Percentiles rank a stretch among this genome's conserved stretches.
Conservation (phyloP, 2,329 filamentous ascomycete genomes). For the Venturia aucupariae region DNA sequence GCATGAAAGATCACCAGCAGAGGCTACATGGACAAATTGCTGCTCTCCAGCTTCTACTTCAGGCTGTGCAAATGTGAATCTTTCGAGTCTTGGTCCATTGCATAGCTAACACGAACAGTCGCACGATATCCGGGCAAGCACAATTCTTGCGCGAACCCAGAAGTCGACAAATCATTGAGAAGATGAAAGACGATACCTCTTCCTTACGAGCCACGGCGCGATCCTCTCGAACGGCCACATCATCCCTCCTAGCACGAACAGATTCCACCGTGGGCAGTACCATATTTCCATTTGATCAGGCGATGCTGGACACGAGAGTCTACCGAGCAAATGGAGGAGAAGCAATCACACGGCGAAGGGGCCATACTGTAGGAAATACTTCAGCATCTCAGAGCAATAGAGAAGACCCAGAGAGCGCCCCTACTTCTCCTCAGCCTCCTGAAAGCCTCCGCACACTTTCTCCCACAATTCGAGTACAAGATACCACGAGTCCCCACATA, state of each 20-base stretch:
- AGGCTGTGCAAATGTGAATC: constrained; percentile 31
- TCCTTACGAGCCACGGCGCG: constrained; percentile 25
- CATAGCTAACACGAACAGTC: constrained; percentile 19
- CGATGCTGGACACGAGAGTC: not conserved
- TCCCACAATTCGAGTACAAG: constrained; percentile 11
- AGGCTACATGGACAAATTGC: constrained; percentile 29
- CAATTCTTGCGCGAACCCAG: constrained; percentile 26
- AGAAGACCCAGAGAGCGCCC: not conserved
- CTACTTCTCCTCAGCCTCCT: not conserved
- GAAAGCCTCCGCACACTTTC: not conserved
- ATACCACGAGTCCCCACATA: constrained; percentile 1
- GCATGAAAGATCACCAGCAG: constrained; percentile 28
- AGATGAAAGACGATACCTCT: constrained; percentile 29
- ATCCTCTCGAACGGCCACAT: constrained; percentile 20
- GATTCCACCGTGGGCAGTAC: constrained; percentile 23
- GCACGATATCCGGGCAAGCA: constrained; percentile 27
- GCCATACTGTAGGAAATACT: not conserved
- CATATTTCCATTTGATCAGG: constrained; percentile 11
- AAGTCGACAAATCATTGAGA: constrained; percentile 27
- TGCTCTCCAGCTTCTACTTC: constrained; percentile 30
- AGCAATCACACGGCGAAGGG: not conserved
- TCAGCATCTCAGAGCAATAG: not conserved
- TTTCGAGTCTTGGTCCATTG: not conserved
- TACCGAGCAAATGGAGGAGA: constrained; percentile 4
- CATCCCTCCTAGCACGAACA: constrained; percentile 22